Evolutionary conservation across 2,329 filamentous ascomycete species (phyloP).

Genomic region (Periglandula ipomoeae): DNA sequence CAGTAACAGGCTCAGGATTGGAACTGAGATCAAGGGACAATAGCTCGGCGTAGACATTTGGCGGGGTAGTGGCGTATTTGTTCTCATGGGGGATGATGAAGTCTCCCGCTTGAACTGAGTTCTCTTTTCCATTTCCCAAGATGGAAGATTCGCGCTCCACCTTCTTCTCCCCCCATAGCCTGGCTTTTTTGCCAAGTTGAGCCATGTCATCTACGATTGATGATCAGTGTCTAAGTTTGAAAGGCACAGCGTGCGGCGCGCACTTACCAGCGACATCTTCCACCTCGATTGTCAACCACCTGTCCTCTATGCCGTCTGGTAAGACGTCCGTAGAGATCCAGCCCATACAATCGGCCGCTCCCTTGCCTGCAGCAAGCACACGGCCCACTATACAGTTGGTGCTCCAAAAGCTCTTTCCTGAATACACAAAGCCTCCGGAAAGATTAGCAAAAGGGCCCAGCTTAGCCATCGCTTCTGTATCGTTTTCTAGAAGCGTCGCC

Average conservation of each 20-base stretch:
- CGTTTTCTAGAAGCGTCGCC: slow-evolving; percentile 56
- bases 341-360: slow-evolving; percentile 57
- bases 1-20: slow-evolving; percentile 33
- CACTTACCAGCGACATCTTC: slow-evolving; percentile 42
- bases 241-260: neutral
- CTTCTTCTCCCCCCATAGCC: slow-evolving; percentile 51
- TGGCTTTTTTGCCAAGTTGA: slow-evolving; percentile 43
- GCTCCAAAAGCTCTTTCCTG: slow-evolving; percentile 59
- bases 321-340: slow-evolving; percentile 56
- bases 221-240: slow-evolving; percentile 2
- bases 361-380: slow-evolving; percentile 53
- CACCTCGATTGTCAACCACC: slow-evolving; percentile 51
- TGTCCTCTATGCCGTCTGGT: slow-evolving; percentile 41
- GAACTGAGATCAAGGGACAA: slow-evolving; percentile 40
- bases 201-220: slow-evolving; percentile 34
- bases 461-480: slow-evolving; percentile 46
- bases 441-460: slow-evolving; percentile 54
- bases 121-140: slow-evolving; percentile 46
- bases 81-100: slow-evolving; percentile 54
- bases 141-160: slow-evolving; percentile 53
- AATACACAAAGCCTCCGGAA: slow-evolving; percentile 55
- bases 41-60: slow-evolving; percentile 39
- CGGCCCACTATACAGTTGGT: slow-evolving; percentile 56
- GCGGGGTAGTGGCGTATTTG: slow-evolving; percentile 37
- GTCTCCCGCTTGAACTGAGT: slow-evolving; percentile 48